Evolutionary conservation across 192 early-diverging fungal genomes (phyloP), one percentile per base, ranked within the genome.

Genomic region (Oehlia diaphana): DNA sequence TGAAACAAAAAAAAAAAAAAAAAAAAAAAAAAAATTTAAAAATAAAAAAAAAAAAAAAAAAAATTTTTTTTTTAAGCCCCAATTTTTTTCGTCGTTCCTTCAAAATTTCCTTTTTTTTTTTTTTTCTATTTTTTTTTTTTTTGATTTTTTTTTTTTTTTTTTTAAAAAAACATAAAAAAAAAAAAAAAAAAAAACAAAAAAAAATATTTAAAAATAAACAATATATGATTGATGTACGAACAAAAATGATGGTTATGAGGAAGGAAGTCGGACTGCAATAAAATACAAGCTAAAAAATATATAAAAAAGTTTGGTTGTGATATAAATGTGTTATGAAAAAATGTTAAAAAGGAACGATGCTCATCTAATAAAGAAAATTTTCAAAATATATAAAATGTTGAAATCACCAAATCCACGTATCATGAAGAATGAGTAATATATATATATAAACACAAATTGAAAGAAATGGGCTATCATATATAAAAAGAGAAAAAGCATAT

Each of bases 391-490:
- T 31, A 31, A 31, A 31, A 31, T 31, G 31, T 31, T 31, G 31
- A 33, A 13, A 58, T 19, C 5, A 14, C 16, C 14, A 58, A 58
- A 53, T 58, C 53, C 53, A 58, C 14, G 16, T 58, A 14, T 58
- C 14, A 58, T 58, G 53, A 58, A 19, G 9, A 67, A 67, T 28
- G 65, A 67, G 23, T 35, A 35, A 67, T 7, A 67, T 12, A 33
- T 26, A 66, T 66, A 66, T 66, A 67, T 33, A 28, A 67, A 31
- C 28, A 67, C 26, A 67, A 35, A 67, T 35, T 28, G 26, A 9
- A 67, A 67, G 19, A 35, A 67, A 67, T 14, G 65, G 23, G 23
- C 26, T 67, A 67, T 31, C 65, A 28, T 26, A 67, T 67, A 67
- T 67, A 67, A 67, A 67, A 67, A 26, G 6, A 67, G 33, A 67